Evolutionary conservation across 2,329 filamentous ascomycete genomes (phyloP).

Genomic region (Gyromitra esculenta): DNA sequence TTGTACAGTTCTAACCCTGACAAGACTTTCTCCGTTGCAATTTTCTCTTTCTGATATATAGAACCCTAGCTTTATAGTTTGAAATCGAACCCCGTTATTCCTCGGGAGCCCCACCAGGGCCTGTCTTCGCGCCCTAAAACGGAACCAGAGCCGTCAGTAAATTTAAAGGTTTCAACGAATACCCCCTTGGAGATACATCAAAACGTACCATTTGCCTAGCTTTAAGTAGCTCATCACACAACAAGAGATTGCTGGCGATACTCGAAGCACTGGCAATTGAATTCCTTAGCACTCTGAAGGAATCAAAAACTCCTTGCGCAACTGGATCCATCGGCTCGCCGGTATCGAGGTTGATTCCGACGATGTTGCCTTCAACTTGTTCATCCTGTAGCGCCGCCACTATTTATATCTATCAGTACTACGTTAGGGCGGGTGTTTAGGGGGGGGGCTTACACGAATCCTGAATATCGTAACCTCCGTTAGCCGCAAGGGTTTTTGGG

Average conservation of each 20-base stretch:
- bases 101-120: slow-evolving; percentile 55
- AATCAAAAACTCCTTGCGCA: slow-evolving; percentile 92
- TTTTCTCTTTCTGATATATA: slow-evolving; percentile 30
- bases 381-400: slow-evolving; percentile 90
- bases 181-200: neutral
- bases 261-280: slow-evolving; percentile 92
- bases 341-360: slow-evolving; percentile 84
- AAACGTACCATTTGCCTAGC: slow-evolving; percentile 83
- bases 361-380: slow-evolving; percentile 80
- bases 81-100: slow-evolving; percentile 28
- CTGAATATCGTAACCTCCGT: slow-evolving; percentile 95
- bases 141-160: slow-evolving; percentile 16
- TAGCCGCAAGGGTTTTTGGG: slow-evolving; percentile 95
- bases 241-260: slow-evolving; percentile 91
- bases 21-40: slow-evolving; percentile 3
- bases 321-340: slow-evolving; percentile 96
- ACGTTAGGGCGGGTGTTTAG: neutral
- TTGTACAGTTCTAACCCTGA: slow-evolving; percentile 45
- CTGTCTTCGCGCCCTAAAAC: slow-evolving; percentile 55
- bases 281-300: slow-evolving; percentile 93
- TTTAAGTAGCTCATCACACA: slow-evolving; percentile 98
- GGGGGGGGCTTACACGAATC: slow-evolving; percentile 77
- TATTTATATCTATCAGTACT: slow-evolving; percentile 59
- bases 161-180: neutral
- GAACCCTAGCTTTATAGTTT: slow-evolving; percentile 7